phyloP scores from a whole-genome alignment of 306 rosid genomes.

The Abrus precatorius region DNA sequence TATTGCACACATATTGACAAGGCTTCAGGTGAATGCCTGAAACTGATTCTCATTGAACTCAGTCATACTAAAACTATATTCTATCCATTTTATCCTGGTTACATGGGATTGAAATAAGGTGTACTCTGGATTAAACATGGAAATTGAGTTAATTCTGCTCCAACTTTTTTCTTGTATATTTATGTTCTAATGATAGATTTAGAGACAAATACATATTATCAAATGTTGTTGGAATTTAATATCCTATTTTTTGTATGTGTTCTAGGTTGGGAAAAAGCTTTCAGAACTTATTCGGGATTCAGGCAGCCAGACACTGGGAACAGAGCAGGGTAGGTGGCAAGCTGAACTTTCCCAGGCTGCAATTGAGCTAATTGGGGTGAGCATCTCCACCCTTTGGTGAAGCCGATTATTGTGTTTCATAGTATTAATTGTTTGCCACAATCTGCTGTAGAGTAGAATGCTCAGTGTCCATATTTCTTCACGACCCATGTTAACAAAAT shows the following conservation, averaged over 20 bases:
- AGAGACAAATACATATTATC: neutral
- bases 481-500: neutral
- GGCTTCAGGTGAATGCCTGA: constrained; percentile 78
- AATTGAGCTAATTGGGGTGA: constrained; percentile 93
- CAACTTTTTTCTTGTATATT: neutral
- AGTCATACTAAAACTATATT: neutral
- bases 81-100: constrained; percentile 14
- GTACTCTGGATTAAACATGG: neutral
- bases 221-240: constrained; percentile 3
- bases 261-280: constrained; percentile 93
- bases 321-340: constrained; percentile 99
- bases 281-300: constrained; percentile 96
- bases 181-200: neutral
- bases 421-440: constrained; percentile 9
- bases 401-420: constrained; percentile 25
- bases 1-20: constrained; percentile 96
- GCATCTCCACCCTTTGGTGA: constrained; percentile 35
- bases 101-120: constrained; percentile 15
- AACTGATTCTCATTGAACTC: constrained; percentile 5
- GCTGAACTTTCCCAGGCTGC: constrained; percentile 98
- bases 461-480: neutral
- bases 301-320: constrained; percentile 79
- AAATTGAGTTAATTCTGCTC: neutral
- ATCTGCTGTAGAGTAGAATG: neutral
- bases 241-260: constrained; percentile 42